Conservation (phyloP, 176 grass and related monocot genomes). For the Dendrocalamus sinicus region DNA sequence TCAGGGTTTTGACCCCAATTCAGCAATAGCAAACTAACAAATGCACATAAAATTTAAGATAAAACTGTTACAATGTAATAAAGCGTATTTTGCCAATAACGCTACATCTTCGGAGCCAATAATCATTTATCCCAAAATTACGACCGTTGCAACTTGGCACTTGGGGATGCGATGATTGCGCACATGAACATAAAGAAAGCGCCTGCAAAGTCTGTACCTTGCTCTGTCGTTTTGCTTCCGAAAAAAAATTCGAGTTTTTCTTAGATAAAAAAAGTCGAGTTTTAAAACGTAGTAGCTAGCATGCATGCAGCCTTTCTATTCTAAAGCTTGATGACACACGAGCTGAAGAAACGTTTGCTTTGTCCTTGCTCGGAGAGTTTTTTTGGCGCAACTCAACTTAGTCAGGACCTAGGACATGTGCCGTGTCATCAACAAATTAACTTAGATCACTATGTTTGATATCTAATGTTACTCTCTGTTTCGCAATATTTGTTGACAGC, state of each 20-base stretch:
- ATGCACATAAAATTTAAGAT: too few species aligned
- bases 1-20: too few species aligned
- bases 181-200: not conserved
- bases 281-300: not conserved
- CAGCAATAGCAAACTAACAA: too few species aligned
- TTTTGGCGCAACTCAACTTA: not conserved
- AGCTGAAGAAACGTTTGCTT: not conserved
- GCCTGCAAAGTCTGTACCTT: not conserved
- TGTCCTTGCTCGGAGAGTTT: not conserved
- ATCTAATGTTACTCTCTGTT: not conserved
- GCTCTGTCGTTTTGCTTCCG: not conserved
- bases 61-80: too few species aligned
- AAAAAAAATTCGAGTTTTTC: not conserved
- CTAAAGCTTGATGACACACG: not conserved
- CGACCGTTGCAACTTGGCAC: not conserved
- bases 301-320: slow-evolving; percentile 9
- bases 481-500: too few species aligned
- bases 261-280: not conserved
- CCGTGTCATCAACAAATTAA: not conserved
- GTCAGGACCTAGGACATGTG: not conserved
- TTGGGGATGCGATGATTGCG: not conserved
- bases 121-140: not conserved
- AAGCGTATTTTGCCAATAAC: too few species aligned
- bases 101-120: too few species aligned
- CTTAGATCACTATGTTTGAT: not conserved